Percentiles rank a stretch among this genome's conserved stretches.
Evolutionary conservation across 2,329 filamentous ascomycete genomes (phyloP).

Genomic region (Sporothrix dimorphospora): DNA sequence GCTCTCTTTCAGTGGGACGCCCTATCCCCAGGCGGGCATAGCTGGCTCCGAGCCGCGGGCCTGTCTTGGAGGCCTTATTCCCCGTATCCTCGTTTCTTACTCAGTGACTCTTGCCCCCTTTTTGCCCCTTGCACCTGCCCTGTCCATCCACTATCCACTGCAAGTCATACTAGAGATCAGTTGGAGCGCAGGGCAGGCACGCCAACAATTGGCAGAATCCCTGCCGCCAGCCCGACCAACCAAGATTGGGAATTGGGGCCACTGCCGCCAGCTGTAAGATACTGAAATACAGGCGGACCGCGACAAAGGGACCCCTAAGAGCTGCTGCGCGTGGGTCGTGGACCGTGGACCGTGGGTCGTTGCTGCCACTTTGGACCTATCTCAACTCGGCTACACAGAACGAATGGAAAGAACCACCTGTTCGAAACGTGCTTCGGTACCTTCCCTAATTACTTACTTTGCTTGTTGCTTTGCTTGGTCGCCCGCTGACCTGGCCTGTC

Average conservation of each 20-base stretch:
- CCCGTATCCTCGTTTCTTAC: background rate
- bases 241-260: background rate
- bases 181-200: background rate
- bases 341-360: background rate
- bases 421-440: slow-evolving; percentile 19
- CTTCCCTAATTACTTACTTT: slow-evolving; percentile 12
- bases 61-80: background rate
- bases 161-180: background rate
- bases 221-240: background rate
- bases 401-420: slow-evolving; percentile 26
- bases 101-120: slow-evolving; percentile 3
- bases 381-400: background rate
- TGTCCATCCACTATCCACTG: background rate
- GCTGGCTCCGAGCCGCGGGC: background rate
- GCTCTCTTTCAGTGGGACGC: background rate
- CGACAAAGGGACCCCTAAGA: background rate
- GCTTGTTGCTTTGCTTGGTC: background rate
- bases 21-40: background rate
- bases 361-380: background rate
- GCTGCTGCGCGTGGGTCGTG: slow-evolving; percentile 7
- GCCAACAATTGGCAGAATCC: slow-evolving; percentile 11
- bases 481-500: background rate
- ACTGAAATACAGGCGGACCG: background rate
- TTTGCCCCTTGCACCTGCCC: background rate
- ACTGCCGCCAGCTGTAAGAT: background rate